Evolutionary conservation across 2,329 filamentous ascomycete species (phyloP).

Genomic region (Lecanicillium sp.): DNA sequence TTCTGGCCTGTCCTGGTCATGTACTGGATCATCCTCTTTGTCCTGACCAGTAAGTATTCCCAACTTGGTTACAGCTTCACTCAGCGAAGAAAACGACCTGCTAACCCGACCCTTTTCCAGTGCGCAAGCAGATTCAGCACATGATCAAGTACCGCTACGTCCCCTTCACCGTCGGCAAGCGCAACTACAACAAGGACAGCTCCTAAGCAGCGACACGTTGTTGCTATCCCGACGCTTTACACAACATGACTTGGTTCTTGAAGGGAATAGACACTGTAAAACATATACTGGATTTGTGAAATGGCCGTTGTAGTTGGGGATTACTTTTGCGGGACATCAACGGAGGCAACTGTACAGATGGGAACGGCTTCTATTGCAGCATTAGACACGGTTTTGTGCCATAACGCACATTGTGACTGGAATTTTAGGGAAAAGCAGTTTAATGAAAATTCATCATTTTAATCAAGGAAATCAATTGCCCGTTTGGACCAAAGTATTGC

Average conservation of each 20-base stretch:
- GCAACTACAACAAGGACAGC: conserved; percentile 64
- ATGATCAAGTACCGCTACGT: conserved; percentile 99
- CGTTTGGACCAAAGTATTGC: no score
- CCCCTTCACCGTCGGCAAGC: conserved; percentile 86
- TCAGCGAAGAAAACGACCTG: not conserved
- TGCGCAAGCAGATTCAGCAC: conserved; percentile 99
- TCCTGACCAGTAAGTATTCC: conserved; percentile 76
- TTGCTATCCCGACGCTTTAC: not conserved
- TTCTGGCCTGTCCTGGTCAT: conserved; percentile 99
- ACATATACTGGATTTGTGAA: no score
- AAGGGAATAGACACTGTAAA: no score
- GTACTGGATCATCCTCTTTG: conserved; percentile 97
- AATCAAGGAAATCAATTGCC: not conserved
- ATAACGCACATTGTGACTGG: conserved; percentile 1
- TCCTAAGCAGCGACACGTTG: conserved; percentile 20
- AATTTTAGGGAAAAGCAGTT: conserved; percentile 4
- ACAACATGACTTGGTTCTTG: no score
- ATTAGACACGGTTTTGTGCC: conserved; percentile 5
- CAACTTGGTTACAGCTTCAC: not conserved
- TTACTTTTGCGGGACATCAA: not conserved
- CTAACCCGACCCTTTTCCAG: conserved; percentile 40
- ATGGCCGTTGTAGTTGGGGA: no score
- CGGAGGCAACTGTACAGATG: conserved; percentile 1
- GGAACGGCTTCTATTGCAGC: no score
- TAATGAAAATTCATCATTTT: conserved; percentile 8